Evolutionary conservation across 768 basidiomycete species (phyloP).

Genomic region (Lyophyllum decastes): DNA sequence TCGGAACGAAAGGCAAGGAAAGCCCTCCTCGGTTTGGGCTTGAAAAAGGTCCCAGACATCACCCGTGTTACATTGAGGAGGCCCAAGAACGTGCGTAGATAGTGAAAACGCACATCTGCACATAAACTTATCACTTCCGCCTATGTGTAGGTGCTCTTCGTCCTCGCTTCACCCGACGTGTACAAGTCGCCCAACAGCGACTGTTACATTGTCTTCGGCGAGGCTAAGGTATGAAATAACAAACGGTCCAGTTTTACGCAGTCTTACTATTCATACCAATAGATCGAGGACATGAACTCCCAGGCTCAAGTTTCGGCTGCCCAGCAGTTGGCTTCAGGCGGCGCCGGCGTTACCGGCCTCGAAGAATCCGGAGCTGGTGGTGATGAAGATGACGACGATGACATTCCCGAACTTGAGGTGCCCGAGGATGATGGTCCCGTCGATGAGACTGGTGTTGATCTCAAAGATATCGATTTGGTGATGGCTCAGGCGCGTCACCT

Average conservation of each 20-base stretch:
- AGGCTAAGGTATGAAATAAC: slow-evolving; percentile 71
- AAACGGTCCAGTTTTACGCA: neutral
- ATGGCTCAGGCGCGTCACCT: slow-evolving; percentile 55
- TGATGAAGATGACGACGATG: slow-evolving; percentile 76
- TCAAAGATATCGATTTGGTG: slow-evolving; percentile 94
- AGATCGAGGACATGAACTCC: slow-evolving; percentile 89
- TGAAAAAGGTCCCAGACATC: slow-evolving; percentile 92
- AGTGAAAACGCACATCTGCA: neutral
- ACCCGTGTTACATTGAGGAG: slow-evolving; percentile 93
- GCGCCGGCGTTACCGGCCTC: slow-evolving; percentile 45
- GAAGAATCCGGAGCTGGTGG: slow-evolving; percentile 52
- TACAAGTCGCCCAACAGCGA: slow-evolving; percentile 98
- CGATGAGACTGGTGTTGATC: slow-evolving; percentile 87
- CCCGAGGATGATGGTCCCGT: slow-evolving; percentile 79
- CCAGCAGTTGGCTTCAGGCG: slow-evolving; percentile 71
- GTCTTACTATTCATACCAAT: neutral
- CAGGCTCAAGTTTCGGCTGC: slow-evolving; percentile 76
- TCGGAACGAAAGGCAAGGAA: slow-evolving; percentile 96
- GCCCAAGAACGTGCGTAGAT: slow-evolving; percentile 81
- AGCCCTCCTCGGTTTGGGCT: slow-evolving; percentile 85
- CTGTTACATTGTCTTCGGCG: slow-evolving; percentile 98
- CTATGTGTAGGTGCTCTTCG: slow-evolving; percentile 73
- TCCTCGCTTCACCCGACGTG: slow-evolving; percentile 91
- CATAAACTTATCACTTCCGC: neutral
- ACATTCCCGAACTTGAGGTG: slow-evolving; percentile 82